phyloP scores from a whole-genome alignment of 352 stramenopile genomes.

The Phytophthora ohioensis region DNA sequence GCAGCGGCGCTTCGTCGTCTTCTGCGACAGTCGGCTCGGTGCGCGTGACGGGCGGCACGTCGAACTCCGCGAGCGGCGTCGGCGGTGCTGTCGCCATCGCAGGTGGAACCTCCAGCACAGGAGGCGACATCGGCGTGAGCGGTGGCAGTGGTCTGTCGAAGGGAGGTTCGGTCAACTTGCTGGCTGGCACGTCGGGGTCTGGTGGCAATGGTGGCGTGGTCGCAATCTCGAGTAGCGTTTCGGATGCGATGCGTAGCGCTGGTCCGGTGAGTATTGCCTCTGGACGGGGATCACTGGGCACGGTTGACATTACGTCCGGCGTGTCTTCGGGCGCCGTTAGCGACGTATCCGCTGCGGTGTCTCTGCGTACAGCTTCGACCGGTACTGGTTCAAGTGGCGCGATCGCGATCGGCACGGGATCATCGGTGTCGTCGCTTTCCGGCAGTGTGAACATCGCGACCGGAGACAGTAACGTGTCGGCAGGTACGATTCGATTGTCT shows the following conservation, averaged over 20 bases:
- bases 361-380: slow-evolving; percentile 21
- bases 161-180: slow-evolving; percentile 40
- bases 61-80: slow-evolving; percentile 16
- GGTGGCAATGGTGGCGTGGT: slow-evolving; percentile 9
- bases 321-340: slow-evolving; percentile 8
- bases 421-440: slow-evolving; percentile 20
- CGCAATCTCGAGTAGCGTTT: slow-evolving; percentile 20
- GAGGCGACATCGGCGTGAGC: slow-evolving; percentile 16
- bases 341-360: slow-evolving; percentile 25
- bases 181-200: slow-evolving; percentile 8
- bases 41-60: slow-evolving; percentile 15
- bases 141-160: slow-evolving; percentile 32
- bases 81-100: slow-evolving; percentile 17
- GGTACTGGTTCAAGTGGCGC: slow-evolving; percentile 17
- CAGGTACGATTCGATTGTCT: slow-evolving; percentile 19
- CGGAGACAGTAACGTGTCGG: slow-evolving; percentile 19
- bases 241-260: slow-evolving; percentile 27
- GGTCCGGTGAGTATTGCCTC: slow-evolving; percentile 23
- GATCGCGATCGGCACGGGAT: slow-evolving; percentile 19
- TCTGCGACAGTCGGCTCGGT: slow-evolving; percentile 18
- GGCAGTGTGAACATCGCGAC: slow-evolving; percentile 23
- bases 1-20: slow-evolving; percentile 23
- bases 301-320: slow-evolving; percentile 25
- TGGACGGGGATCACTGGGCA: slow-evolving; percentile 26
- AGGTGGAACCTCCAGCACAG: slow-evolving; percentile 25